Conservation (phyloP, 345 rosid species). For the Populus deltoides region DNA sequence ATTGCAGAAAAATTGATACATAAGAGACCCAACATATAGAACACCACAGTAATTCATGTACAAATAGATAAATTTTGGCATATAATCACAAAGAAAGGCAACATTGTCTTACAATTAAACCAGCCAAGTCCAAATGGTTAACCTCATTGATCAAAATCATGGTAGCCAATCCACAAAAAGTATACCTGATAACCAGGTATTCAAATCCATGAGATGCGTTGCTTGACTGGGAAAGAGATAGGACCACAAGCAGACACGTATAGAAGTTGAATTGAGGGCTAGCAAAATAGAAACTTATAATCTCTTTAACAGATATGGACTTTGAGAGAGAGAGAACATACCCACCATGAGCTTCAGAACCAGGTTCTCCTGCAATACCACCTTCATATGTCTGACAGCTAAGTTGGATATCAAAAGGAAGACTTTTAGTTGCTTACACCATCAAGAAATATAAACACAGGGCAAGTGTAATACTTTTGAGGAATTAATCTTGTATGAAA, state of each 20-base stretch:
- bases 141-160: constrained; percentile 83
- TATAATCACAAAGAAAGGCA: constrained; percentile 6
- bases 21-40: background rate
- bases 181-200: constrained; percentile 55
- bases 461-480: background rate
- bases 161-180: constrained; percentile 92
- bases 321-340: constrained; percentile 34
- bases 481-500: background rate
- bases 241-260: background rate
- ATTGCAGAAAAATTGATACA: background rate
- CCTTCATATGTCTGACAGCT: constrained; percentile 99
- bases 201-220: constrained; percentile 13
- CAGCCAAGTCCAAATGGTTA: constrained; percentile 60
- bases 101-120: constrained; percentile 57
- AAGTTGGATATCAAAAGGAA: constrained; percentile 20
- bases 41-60: background rate
- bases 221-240: background rate
- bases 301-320: background rate
- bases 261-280: background rate
- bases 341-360: constrained; percentile 99
- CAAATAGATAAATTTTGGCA: constrained; percentile 1
- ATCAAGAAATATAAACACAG: background rate
- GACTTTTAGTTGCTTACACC: constrained; percentile 8
- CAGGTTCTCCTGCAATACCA: constrained; percentile 96
- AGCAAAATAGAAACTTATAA: background rate